phyloP scores from a whole-genome alignment of 495 filamentous ascomycete species.

The Podospora appendiculata region DNA sequence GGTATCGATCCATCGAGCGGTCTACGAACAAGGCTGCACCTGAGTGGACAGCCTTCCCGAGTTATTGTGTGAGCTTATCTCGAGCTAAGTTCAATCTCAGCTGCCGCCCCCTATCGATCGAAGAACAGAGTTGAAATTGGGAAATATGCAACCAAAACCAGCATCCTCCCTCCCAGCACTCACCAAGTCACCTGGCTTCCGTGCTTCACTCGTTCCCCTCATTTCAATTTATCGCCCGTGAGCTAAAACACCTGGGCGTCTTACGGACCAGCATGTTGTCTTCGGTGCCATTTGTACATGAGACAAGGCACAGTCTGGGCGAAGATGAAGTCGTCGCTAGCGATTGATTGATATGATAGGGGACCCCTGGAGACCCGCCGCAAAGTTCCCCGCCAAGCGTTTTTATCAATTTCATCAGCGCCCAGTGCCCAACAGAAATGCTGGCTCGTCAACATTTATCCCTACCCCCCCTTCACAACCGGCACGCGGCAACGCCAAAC shows the following conservation, averaged over 20 bases:
- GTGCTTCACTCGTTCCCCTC: background rate
- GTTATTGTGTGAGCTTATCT: too few species aligned
- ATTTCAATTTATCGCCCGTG: too few species aligned
- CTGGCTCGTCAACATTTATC: background rate
- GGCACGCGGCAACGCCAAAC: background rate
- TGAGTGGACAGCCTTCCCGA: too few species aligned
- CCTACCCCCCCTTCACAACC: background rate
- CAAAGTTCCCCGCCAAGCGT: slow-evolving; percentile 15
- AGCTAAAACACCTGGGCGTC: background rate
- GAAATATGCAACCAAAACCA: too few species aligned
- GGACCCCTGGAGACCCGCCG: background rate
- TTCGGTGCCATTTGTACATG: background rate
- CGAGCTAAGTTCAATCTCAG: too few species aligned
- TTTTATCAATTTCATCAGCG: slow-evolving; percentile 22
- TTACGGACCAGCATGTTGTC: background rate
- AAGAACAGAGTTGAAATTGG: too few species aligned
- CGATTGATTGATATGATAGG: background rate
- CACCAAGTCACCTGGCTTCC: background rate
- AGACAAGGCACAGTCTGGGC: background rate
- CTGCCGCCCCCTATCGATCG: too few species aligned
- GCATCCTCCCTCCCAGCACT: too few species aligned
- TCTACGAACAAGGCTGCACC: too few species aligned
- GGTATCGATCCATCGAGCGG: too few species aligned
- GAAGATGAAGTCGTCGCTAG: slow-evolving; percentile 2
- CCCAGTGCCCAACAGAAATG: background rate